Conservation (phyloP, 2,329 filamentous ascomycete species). For the Fusarium beomiforme region DNA sequence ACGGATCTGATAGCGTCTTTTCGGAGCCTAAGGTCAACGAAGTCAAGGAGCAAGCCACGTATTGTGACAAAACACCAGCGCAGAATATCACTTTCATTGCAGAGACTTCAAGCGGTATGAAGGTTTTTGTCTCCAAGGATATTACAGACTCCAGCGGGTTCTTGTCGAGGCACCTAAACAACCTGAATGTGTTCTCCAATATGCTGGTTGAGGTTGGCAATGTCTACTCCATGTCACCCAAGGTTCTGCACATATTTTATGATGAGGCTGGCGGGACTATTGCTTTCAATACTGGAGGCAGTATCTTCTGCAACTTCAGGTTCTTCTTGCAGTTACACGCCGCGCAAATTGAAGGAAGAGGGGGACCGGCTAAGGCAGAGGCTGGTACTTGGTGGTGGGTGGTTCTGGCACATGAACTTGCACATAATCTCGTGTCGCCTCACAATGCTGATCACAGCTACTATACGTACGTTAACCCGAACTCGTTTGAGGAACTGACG, state of each 20-base stretch:
- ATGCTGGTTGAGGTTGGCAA: constrained; percentile 75
- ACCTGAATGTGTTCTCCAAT: constrained; percentile 75
- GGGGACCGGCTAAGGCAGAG: constrained; percentile 66
- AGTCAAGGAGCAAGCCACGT: constrained; percentile 84
- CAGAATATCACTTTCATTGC: constrained; percentile 78
- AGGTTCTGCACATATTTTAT: constrained; percentile 86
- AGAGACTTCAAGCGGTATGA: constrained; percentile 76
- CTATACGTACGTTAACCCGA: constrained; percentile 69
- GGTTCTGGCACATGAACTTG: constrained; percentile 93
- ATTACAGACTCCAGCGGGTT: constrained; percentile 63
- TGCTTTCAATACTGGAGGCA: constrained; percentile 89
- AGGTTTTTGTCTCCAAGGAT: constrained; percentile 74
- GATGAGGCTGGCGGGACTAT: constrained; percentile 83
- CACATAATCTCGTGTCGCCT: constrained; percentile 85
- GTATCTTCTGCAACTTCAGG: constrained; percentile 92
- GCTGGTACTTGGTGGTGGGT: constrained; percentile 92
- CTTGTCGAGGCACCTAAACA: constrained; percentile 66
- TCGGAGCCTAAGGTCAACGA: constrained; percentile 75
- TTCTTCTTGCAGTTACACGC: constrained; percentile 86
- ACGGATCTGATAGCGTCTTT: constrained; percentile 79
- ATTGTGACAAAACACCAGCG: constrained; percentile 82
- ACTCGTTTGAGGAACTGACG: not conserved
- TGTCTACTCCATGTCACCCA: constrained; percentile 76
- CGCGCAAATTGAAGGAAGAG: constrained; percentile 51
- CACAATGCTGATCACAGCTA: constrained; percentile 85